phyloP scores from a whole-genome alignment of 1,284 basidiomycete genomes.

The Hypsizygus ulmarius region DNA sequence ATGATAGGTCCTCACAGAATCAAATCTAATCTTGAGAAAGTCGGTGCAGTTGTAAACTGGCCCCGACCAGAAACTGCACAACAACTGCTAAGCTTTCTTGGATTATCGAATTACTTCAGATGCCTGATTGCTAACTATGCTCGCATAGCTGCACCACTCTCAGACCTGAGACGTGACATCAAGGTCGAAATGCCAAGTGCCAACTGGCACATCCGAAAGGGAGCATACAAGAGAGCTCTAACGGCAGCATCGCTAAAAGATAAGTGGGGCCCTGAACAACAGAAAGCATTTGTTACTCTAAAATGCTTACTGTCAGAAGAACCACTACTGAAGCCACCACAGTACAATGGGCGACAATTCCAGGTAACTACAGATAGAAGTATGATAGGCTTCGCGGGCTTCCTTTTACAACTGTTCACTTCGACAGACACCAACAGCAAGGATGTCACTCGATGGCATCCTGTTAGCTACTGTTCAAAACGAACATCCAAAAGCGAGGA shows the following conservation, averaged over 20 bases:
- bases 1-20: slow-evolving; percentile 29
- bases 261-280: slow-evolving; percentile 3
- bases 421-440: background rate
- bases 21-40: slow-evolving; percentile 28
- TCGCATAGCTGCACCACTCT: slow-evolving; percentile 23
- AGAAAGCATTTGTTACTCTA: slow-evolving; percentile 28
- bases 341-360: background rate
- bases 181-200: background rate
- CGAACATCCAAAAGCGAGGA: slow-evolving; percentile 1
- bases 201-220: background rate
- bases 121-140: slow-evolving; percentile 27
- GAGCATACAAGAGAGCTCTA: background rate
- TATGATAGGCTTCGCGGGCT: slow-evolving; percentile 5
- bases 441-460: slow-evolving; percentile 2
- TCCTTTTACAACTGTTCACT: slow-evolving; percentile 5
- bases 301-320: slow-evolving; percentile 23
- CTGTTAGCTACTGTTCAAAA: slow-evolving; percentile 6
- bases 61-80: slow-evolving; percentile 21
- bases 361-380: background rate
- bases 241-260: slow-evolving; percentile 1
- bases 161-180: slow-evolving; percentile 20
- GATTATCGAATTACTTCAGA: slow-evolving; percentile 23
- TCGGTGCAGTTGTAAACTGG: slow-evolving; percentile 35
- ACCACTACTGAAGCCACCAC: slow-evolving; percentile 29
- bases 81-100: slow-evolving; percentile 21